Conservation (phyloP, 805 yeast genomes). For the Cyberlindnera suaveolens region DNA sequence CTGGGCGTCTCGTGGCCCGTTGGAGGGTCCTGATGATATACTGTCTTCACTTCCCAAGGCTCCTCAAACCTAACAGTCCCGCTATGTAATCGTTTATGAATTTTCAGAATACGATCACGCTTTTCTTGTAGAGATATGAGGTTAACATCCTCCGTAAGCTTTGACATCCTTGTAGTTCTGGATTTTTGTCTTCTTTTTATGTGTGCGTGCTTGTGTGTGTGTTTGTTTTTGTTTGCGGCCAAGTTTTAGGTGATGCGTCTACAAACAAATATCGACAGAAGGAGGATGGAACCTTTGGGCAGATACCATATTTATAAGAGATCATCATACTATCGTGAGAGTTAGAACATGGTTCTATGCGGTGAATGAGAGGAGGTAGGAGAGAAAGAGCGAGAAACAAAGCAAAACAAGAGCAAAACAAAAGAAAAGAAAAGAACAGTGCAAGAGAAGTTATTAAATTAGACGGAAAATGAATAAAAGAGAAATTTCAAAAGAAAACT, state of each 20-base stretch:
- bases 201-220: no score
- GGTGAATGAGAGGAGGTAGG: background rate
- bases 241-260: no score
- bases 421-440: background rate
- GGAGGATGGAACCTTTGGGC: no score
- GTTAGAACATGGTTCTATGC: no score
- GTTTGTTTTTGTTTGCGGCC: no score
- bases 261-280: no score
- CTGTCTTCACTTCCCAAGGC: background rate
- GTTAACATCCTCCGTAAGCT: background rate
- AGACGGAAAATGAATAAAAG: background rate
- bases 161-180: background rate
- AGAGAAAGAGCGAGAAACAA: slow-evolving; percentile 1
- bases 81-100: slow-evolving; percentile 12
- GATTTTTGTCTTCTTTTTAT: no score
- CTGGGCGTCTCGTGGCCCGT: background rate
- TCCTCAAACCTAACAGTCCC: slow-evolving; percentile 1
- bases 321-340: background rate
- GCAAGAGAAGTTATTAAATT: background rate
- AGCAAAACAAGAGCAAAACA: background rate
- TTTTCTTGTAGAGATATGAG: background rate
- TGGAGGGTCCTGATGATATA: background rate
- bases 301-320: background rate
- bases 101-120: slow-evolving; percentile 8
- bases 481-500: background rate